Evolutionary conservation across 768 basidiomycete genomes (phyloP), one percentile per base, ranked within the genome.

Genomic region (Leccinum pellstonianum): DNA sequence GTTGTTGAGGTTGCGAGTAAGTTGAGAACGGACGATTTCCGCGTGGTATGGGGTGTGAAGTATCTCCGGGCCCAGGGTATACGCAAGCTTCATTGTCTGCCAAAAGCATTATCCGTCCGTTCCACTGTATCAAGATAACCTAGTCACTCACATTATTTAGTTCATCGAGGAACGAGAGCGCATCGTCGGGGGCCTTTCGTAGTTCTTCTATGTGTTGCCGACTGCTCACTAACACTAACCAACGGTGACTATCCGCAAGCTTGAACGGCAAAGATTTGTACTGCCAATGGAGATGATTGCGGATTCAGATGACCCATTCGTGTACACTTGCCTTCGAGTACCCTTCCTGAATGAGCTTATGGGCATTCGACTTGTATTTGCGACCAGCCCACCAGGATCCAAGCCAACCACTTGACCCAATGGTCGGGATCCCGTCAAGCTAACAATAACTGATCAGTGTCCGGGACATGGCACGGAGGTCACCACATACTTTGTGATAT

Each of bases 1-100:
- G 2, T 56, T 60, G 1, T 68, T 71, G 10, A 84, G 69, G 51
- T 76, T 79, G 8, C 80, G 74, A n/a, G 77, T 77, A 12, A 79
- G 66, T 37, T 70, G 67, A n/a, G 56, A 43, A 17, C 71, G 72
- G 17, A 77, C 53, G 27, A 76, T 56, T 9, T 58, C 48, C 10
- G 65, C 55, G 48, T 79, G 78, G 52, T 76, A 78, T 9, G 33
- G 41, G 59, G 75, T 68, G 2, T 71, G 54, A 19, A 61, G 33
- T 31, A 78, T 56, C 48, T 75, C 68, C 1, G 63, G 61, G 0
- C 77, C 76, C 0, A 84, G 49, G 1, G 79, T 80, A 57, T 81
- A 76, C 4, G 75, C 66, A n/a, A 67, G 60, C 33, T 79, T 76
- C 12, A 80, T 27, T 2, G 63, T 37, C 81, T 83, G 51, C 38